Percentiles rank a stretch among this genome's conserved stretches.
Evolutionary conservation across 352 stramenopile species (phyloP).

Genomic region (Phytophthora lateralis): DNA sequence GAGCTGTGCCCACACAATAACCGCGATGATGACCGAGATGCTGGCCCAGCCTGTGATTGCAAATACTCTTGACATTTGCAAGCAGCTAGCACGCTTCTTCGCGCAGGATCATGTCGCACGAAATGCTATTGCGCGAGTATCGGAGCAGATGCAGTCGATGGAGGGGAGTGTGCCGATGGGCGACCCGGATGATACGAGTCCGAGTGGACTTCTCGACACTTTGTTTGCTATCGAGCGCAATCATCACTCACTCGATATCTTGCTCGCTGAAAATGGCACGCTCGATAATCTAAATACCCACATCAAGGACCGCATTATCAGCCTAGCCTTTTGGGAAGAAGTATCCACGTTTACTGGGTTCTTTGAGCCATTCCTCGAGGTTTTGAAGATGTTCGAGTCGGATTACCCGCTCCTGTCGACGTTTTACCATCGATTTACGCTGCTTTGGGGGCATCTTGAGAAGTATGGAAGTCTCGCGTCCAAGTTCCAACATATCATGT

Average conservation of each 20-base stretch:
- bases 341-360: slow-evolving; percentile 53
- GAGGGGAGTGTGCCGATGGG: slow-evolving; percentile 29
- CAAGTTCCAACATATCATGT: slow-evolving; percentile 64
- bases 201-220: slow-evolving; percentile 50
- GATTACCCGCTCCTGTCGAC: slow-evolving; percentile 69
- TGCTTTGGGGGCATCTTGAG: slow-evolving; percentile 67
- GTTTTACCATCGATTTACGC: slow-evolving; percentile 78
- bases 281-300: slow-evolving; percentile 39
- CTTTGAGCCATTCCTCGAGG: slow-evolving; percentile 73
- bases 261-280: slow-evolving; percentile 56
- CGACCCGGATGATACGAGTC: slow-evolving; percentile 39
- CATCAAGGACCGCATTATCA: slow-evolving; percentile 54
- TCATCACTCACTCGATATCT: slow-evolving; percentile 60
- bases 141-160: slow-evolving; percentile 50
- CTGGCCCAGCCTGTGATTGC: slow-evolving; percentile 50
- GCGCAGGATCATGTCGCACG: slow-evolving; percentile 48
- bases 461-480: slow-evolving; percentile 55
- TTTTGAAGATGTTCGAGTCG: slow-evolving; percentile 68
- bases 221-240: slow-evolving; percentile 60
- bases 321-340: slow-evolving; percentile 61
- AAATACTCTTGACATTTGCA: slow-evolving; percentile 45
- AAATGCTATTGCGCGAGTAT: slow-evolving; percentile 53
- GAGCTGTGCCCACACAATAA: slow-evolving; percentile 66
- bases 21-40: slow-evolving; percentile 63
- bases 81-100: slow-evolving; percentile 51